These are phyloP conservation scores for Tolypocladium ovalisporum DNA, from an alignment of 2,329 filamentous ascomycete genomes.

Conservation along the genomic window DNA sequence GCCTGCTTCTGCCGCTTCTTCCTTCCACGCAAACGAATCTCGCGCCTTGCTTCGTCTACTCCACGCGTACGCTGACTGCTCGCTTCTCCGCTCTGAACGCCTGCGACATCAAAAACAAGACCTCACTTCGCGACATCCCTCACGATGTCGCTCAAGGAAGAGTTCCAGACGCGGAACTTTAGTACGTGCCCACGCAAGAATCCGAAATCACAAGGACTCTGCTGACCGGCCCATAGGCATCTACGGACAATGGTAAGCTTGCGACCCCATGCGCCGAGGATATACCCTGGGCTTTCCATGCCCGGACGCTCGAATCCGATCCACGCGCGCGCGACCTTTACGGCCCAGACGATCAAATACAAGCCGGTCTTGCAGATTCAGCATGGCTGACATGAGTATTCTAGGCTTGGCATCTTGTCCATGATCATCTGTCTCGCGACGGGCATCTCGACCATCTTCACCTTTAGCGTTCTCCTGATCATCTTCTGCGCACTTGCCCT, in stretches of 20 bases:
- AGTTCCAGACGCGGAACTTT: conserved; percentile 64
- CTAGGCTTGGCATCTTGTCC: conserved; percentile 57
- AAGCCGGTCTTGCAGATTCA: neutral
- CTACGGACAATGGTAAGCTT: conserved; percentile 63
- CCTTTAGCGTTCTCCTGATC: conserved; percentile 35
- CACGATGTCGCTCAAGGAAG: conserved; percentile 61
- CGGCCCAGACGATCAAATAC: too few relatives aligned
- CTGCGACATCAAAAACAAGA: conserved; percentile 3
- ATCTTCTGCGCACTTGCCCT: conserved; percentile 42
- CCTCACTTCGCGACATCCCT: conserved; percentile 15
- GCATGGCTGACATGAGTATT: neutral
- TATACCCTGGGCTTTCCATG: neutral
- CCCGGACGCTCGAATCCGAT: neutral
- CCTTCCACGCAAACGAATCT: neutral
- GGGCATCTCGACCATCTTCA: conserved; percentile 58
- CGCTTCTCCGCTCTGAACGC: conserved; percentile 3
- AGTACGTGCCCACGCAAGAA: conserved; percentile 37
- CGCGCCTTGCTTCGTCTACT: neutral
- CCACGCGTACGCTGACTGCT: neutral
- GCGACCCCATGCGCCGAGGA: neutral
- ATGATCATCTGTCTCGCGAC: conserved; percentile 62
- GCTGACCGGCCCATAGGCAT: conserved; percentile 40
- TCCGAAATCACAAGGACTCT: conserved; percentile 2
- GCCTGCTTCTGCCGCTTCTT: neutral
- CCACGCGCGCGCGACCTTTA: too few relatives aligned